A percentile compares a stretch with the other conserved stretches of the same genome.
Evolutionary conservation across 371 early-diverging fungal genomes (phyloP).

Genomic region (Mucor piriformis): DNA sequence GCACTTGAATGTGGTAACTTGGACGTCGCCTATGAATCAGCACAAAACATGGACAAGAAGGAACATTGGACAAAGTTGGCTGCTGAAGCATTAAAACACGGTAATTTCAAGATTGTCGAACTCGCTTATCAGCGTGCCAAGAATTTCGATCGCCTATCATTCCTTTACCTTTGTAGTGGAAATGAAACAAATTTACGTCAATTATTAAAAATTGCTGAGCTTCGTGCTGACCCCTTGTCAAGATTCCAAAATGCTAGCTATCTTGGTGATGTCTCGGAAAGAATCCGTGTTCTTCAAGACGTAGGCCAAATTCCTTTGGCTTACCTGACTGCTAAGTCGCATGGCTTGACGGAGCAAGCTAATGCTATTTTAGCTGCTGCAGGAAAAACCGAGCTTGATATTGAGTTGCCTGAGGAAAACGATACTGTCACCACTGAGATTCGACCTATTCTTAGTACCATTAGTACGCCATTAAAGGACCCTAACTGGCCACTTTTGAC

Average conservation of each 20-base stretch:
- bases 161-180: constrained; percentile 91
- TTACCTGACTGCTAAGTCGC: constrained; percentile 87
- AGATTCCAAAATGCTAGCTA: constrained; percentile 89
- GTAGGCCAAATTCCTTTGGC: constrained; percentile 88
- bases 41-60: constrained; percentile 82
- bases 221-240: constrained; percentile 79
- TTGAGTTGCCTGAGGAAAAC: constrained; percentile 54
- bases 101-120: constrained; percentile 86
- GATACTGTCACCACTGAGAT: constrained; percentile 16
- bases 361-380: constrained; percentile 75
- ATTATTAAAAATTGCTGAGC: constrained; percentile 90
- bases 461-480: constrained; percentile 69
- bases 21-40: constrained; percentile 90
- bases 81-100: constrained; percentile 85
- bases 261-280: constrained; percentile 87
- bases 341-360: constrained; percentile 87
- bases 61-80: constrained; percentile 89
- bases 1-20: constrained; percentile 96
- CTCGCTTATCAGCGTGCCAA: constrained; percentile 87
- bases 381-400: constrained; percentile 65
- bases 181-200: constrained; percentile 84
- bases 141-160: constrained; percentile 88
- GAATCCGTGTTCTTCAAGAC: constrained; percentile 77
- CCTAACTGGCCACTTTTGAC: constrained; percentile 88
- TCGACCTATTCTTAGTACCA: constrained; percentile 64